Evolutionary conservation across 306 rosid genomes (phyloP).

Genomic region (Cucumis cinereus): DNA sequence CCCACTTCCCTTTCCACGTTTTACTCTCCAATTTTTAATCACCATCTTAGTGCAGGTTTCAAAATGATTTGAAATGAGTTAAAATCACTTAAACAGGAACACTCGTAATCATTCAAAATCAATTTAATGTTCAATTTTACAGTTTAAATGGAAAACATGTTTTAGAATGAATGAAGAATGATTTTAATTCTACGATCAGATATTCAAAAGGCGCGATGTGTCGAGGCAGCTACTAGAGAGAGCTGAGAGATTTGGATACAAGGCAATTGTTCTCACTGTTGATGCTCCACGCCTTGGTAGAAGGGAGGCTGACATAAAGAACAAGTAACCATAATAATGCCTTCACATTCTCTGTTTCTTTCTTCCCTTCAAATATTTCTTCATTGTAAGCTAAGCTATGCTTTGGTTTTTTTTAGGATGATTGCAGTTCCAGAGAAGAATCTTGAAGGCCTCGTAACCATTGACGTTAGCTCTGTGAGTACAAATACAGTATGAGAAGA

Average conservation of each 20-base stretch:
- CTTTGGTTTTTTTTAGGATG: conserved; percentile 25
- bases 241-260: conserved; percentile 49
- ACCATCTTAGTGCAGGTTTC: neutral
- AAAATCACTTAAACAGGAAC: too few relatives aligned
- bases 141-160: too few relatives aligned
- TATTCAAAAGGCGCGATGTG: conserved; percentile 37
- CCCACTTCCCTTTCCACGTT: neutral
- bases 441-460: conserved; percentile 39
- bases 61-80: too few relatives aligned
- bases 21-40: neutral
- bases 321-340: conserved; percentile 18
- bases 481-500: neutral
- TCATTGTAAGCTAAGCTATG: neutral
- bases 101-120: too few relatives aligned
- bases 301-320: conserved; percentile 54
- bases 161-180: too few relatives aligned
- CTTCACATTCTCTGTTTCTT: neutral
- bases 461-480: conserved; percentile 29
- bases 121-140: too few relatives aligned
- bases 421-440: conserved; percentile 32
- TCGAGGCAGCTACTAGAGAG: conserved; percentile 28
- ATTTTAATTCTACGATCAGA: conserved; percentile 13
- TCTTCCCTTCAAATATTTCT: neutral
- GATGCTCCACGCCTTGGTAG: conserved; percentile 46
- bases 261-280: conserved; percentile 46